Evolutionary conservation across 768 basidiomycete genomes (phyloP), one percentile per base, ranked within the genome.

Genomic region (Mycena kentingensis): DNA sequence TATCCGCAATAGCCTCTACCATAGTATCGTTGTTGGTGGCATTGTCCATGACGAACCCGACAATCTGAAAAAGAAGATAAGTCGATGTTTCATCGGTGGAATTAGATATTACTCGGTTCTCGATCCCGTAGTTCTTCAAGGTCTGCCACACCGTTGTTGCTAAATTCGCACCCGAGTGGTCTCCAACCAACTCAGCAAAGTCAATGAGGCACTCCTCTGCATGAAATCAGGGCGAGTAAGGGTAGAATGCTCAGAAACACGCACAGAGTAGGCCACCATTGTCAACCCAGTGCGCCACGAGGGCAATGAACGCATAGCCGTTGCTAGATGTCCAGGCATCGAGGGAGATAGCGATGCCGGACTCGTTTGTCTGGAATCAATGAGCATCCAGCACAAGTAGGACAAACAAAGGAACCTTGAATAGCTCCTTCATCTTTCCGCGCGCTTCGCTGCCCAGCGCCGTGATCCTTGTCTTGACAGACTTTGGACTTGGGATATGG

Each of bases 251-350:
- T 4, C n/a, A 41, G 16, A 34, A 19, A 24, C 34, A 47, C 58
- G 7, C 34, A 63, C 63, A 63, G 4, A 64, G 49, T 25, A 44
- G 27, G 5, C 64, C 55, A 10, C 66, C 52, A 22, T 63, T 63
- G 10, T n/a, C 49, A 21, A 66, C 32, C 36, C 56, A 65, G 44
- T 65, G 65, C 12, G 58, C 55, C 16, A 67, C 57, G 34, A 65
- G 55, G 6, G 65, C 65, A 34, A 64, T 29, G 44, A 67, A 64
- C 0, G 63, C 57, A 48, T 53, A 46, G n/a, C 43, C 28, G 31
- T 67, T 67, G 25, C 50, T 46, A 10, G 61, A 65, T 1, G 66
- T 67, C 66, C 63, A 67, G n/a, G 66, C 66, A 49, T 67, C 63
- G 21, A 65, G 61, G 1, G 64, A 65, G 15, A 65, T 45, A 13